A percentile compares a stretch with the other conserved stretches of the same genome.
phyloP scores from a whole-genome alignment of 495 filamentous ascomycete genomes.

The Schizothecium vesticola region DNA sequence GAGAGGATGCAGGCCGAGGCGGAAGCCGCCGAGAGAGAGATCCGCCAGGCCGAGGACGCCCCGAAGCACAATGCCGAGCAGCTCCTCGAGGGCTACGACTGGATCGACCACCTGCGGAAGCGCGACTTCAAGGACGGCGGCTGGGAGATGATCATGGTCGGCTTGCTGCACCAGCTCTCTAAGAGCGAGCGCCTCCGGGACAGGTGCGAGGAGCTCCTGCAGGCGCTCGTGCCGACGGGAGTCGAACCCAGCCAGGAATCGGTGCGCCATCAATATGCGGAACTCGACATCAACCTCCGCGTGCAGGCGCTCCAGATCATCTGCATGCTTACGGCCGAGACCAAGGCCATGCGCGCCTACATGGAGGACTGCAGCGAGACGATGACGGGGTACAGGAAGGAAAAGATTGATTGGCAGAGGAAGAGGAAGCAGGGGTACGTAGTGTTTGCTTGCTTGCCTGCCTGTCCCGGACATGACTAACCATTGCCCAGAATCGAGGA shows the following conservation, averaged over 20 bases:
- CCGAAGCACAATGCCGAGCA: slow-evolving; percentile 72
- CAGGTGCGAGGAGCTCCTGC: slow-evolving; percentile 72
- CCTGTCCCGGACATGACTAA: slow-evolving; percentile 10
- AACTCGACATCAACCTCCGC: slow-evolving; percentile 75
- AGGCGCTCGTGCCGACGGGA: slow-evolving; percentile 71
- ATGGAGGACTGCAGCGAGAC: slow-evolving; percentile 85
- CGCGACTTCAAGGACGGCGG: slow-evolving; percentile 86
- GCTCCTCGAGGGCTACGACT: slow-evolving; percentile 64
- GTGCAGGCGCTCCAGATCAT: slow-evolving; percentile 78
- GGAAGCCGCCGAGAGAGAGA: slow-evolving; percentile 41
- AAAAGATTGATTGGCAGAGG: slow-evolving; percentile 89
- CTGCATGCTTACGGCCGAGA: slow-evolving; percentile 79
- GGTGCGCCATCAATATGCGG: slow-evolving; percentile 62
- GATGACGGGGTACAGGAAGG: slow-evolving; percentile 90
- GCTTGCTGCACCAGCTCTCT: slow-evolving; percentile 78
- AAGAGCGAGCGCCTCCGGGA: slow-evolving; percentile 61
- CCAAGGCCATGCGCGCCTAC: slow-evolving; percentile 75
- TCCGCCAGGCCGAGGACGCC: slow-evolving; percentile 33
- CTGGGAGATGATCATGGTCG: slow-evolving; percentile 87
- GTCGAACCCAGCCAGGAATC: slow-evolving; percentile 67
- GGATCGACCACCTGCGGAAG: slow-evolving; percentile 76
- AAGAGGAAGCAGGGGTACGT: slow-evolving; percentile 78
- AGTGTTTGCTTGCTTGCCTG: neutral
- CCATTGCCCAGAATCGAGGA: slow-evolving; percentile 64
- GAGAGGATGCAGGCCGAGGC: slow-evolving; percentile 54